Base-by-base conservation (phyloP, 2,329 filamentous ascomycete species). In the Talaromyces sp. region DNA sequence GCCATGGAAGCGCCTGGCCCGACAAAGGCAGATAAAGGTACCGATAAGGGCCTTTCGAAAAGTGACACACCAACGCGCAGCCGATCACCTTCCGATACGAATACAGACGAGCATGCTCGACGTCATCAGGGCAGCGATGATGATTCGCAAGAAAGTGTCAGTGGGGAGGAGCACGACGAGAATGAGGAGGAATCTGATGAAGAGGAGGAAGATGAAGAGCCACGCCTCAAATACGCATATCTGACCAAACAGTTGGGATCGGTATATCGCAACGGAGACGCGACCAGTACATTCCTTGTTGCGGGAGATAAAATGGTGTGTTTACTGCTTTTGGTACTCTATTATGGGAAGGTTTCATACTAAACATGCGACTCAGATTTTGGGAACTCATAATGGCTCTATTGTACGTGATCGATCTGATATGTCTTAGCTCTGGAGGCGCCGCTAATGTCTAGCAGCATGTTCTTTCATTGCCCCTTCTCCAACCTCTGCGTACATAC, bases 381-480 rank as follows among this genome's bases (percentile, higher is more conserved):
- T 96, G 63, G 94, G 93, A 61, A 97, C 94, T 29, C 93, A 99
- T 72, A 96, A 96, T 75, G 94, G 94, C 65, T 96, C 94, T 67
- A 93, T 97, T 66, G 91, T 95, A 81, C 79, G 88, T 77, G 35
- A 16, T 19, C 37, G 17, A 8, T 30, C 22, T 43, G 8, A 22
- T 24, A 5, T 27, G 14, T 19, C 10, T 36, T 22, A 3, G 30
- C 42, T 30, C 7, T 20, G 33, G 24, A 39, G 13, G 17, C 13
- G 3, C 7, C 48, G 52, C 61, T 69, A 43, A 64, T 55, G 24
- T 44, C 32, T 35, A 52, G 22, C 63, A 94, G 90, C 89, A 99
- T 78, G 87, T 96, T 56, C 77, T 97, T 42, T 88, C 90, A 59
- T 75, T 97, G 16, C 92, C 94, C 1, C 84, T 86, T 5, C 89